These are phyloP conservation scores for Micromonas pusilla DNA, from an alignment of 139 green algal genomes.

Conservation along the genomic window DNA sequence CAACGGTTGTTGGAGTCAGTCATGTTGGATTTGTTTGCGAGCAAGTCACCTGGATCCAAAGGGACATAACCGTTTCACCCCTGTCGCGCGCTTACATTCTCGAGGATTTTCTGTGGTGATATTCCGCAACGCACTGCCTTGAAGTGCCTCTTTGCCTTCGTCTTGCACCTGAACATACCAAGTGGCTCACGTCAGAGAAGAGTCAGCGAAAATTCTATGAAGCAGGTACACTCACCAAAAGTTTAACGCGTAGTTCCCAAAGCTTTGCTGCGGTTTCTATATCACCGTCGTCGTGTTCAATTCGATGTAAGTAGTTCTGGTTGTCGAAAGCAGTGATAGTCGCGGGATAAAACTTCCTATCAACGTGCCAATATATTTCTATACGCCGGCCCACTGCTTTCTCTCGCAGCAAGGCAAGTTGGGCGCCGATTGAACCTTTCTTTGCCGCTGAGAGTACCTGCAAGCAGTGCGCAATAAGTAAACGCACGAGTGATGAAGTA, in stretches of 20 bases:
- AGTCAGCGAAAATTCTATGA: too few species aligned
- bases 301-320: not conserved
- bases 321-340: not conserved
- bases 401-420: not conserved
- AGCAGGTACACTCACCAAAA: too few species aligned
- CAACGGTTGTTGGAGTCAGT: too few species aligned
- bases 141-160: too few species aligned
- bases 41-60: too few species aligned
- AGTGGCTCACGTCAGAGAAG: too few species aligned
- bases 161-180: too few species aligned
- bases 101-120: too few species aligned
- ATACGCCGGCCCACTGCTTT: not conserved
- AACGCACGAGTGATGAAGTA: not conserved
- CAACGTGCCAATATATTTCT: slow-evolving; percentile 6
- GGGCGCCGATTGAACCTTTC: not conserved
- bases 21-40: too few species aligned
- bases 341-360: not conserved
- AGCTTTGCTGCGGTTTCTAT: slow-evolving; percentile 4
- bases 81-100: too few species aligned
- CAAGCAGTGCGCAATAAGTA: not conserved
- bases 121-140: too few species aligned
- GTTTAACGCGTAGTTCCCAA: not conserved
- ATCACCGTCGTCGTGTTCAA: not conserved
- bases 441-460: not conserved
- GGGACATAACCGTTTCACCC: too few species aligned